Conservation (phyloP, 257 asterid species). For the Jacaranda copaia region DNA sequence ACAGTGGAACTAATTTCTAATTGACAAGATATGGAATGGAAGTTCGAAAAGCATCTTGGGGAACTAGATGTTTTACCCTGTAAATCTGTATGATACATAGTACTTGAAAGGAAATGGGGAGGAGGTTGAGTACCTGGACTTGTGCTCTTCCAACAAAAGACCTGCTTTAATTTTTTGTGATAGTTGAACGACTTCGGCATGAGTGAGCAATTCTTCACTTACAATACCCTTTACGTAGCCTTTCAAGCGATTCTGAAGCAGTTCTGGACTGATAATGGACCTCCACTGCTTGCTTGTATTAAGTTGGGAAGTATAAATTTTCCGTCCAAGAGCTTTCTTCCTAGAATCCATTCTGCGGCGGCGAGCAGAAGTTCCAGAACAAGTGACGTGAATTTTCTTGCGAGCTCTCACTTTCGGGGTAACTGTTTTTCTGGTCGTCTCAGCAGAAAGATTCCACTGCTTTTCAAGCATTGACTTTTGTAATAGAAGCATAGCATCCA, state of each 20-base stretch:
- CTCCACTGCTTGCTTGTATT: slow-evolving; percentile 45
- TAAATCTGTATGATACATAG: too few relatives aligned
- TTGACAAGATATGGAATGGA: not conserved
- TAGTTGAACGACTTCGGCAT: slow-evolving; percentile 78
- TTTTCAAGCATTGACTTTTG: slow-evolving; percentile 93
- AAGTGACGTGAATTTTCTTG: slow-evolving; percentile 53
- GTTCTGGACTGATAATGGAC: slow-evolving; percentile 56
- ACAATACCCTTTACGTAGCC: slow-evolving; percentile 76
- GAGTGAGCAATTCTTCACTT: slow-evolving; percentile 78
- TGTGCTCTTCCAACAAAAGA: slow-evolving; percentile 73
- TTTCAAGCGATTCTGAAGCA: slow-evolving; percentile 64
- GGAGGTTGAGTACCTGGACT: slow-evolving; percentile 54
- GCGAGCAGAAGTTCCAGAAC: slow-evolving; percentile 80
- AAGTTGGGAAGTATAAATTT: slow-evolving; percentile 34
- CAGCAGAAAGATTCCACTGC: slow-evolving; percentile 84
- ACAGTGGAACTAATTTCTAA: not conserved
- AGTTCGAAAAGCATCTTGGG: not conserved
- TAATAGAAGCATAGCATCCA: slow-evolving; percentile 81
- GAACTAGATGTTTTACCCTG: not conserved
- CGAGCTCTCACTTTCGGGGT: slow-evolving; percentile 31
- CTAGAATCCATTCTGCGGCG: slow-evolving; percentile 68
- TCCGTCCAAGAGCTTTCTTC: slow-evolving; percentile 41
- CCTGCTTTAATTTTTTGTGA: slow-evolving; percentile 76
- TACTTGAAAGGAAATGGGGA: not conserved
- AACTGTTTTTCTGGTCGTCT: slow-evolving; percentile 19